Evolutionary conservation across 805 yeast genomes (phyloP).

Genomic region (Yarrowia sp.): DNA sequence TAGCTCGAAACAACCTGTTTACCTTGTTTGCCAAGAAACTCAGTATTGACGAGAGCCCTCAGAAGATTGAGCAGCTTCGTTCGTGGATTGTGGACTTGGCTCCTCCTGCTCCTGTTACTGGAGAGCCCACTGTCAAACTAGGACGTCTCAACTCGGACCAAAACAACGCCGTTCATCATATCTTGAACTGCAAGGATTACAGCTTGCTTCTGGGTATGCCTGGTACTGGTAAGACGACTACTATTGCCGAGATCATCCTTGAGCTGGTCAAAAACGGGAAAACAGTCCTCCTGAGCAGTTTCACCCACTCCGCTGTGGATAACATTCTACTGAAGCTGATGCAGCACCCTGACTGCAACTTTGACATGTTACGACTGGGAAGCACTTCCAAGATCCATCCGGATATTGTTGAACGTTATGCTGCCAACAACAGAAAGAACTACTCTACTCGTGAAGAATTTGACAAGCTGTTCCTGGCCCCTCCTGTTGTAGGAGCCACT

Average conservation of each 20-base stretch:
- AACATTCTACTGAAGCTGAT: slow-evolving; percentile 77
- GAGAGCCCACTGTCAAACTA: slow-evolving; percentile 9
- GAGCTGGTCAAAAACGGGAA: slow-evolving; percentile 59
- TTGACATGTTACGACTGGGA: slow-evolving; percentile 68
- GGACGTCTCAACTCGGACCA: slow-evolving; percentile 68
- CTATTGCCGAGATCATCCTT: slow-evolving; percentile 72
- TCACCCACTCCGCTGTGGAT: slow-evolving; percentile 95
- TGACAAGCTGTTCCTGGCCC: slow-evolving; percentile 47
- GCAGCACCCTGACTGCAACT: slow-evolving; percentile 39
- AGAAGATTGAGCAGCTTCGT: slow-evolving; percentile 40
- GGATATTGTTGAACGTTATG: slow-evolving; percentile 51
- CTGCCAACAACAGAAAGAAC: slow-evolving; percentile 38
- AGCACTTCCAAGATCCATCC: slow-evolving; percentile 56
- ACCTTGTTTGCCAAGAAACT: slow-evolving; percentile 51
- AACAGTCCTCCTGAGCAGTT: slow-evolving; percentile 74
- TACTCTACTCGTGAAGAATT: slow-evolving; percentile 49
- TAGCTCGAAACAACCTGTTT: slow-evolving; percentile 73
- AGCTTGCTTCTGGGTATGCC: slow-evolving; percentile 93
- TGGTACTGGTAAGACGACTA: slow-evolving; percentile 94
- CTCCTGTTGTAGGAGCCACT: slow-evolving; percentile 83
- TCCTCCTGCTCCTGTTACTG: slow-evolving; percentile 45
- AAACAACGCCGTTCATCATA: slow-evolving; percentile 60
- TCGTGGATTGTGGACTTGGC: slow-evolving; percentile 53
- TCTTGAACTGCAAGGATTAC: slow-evolving; percentile 67
- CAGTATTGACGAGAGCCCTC: slow-evolving; percentile 44